Conservation (phyloP, 208 protist genomes). For the Novymonas esmeraldas region DNA sequence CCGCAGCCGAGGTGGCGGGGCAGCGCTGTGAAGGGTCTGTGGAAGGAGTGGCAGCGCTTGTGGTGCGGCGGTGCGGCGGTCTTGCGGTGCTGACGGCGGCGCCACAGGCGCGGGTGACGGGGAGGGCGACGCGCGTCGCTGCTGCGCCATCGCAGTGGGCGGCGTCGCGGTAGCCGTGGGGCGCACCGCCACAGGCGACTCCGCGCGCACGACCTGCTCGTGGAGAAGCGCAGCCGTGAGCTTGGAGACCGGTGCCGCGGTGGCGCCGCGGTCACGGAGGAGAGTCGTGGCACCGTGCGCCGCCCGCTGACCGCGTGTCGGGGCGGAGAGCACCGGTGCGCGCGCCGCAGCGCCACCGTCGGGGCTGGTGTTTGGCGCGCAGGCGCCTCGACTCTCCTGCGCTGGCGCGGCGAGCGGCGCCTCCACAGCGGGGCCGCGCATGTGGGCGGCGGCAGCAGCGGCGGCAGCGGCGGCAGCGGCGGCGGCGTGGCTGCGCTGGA, state of each 20-base stretch:
- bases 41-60: background rate
- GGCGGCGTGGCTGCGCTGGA: conserved; percentile 14
- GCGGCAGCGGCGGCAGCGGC: background rate
- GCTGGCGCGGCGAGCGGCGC: too few species aligned
- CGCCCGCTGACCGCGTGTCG: background rate
- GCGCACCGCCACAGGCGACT: background rate
- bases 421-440: too few species aligned
- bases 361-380: too few species aligned
- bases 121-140: background rate
- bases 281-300: background rate
- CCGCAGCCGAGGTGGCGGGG: background rate
- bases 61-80: background rate
- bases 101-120: conserved; percentile 8
- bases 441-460: background rate
- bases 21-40: background rate
- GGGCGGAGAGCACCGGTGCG: conserved; percentile 9
- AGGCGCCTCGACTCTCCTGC: too few species aligned
- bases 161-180: background rate
- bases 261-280: background rate
- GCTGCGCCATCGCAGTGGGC: background rate
- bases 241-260: background rate
- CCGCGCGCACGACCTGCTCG: too few species aligned
- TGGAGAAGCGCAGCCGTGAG: background rate
- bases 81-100: background rate
- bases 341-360: background rate